Percentiles rank a stretch among this genome's conserved stretches.
These are phyloP conservation scores for Stagonosporopsis rhizophila DNA, from an alignment of 2,329 filamentous ascomycete species.

Conservation along the genomic window DNA sequence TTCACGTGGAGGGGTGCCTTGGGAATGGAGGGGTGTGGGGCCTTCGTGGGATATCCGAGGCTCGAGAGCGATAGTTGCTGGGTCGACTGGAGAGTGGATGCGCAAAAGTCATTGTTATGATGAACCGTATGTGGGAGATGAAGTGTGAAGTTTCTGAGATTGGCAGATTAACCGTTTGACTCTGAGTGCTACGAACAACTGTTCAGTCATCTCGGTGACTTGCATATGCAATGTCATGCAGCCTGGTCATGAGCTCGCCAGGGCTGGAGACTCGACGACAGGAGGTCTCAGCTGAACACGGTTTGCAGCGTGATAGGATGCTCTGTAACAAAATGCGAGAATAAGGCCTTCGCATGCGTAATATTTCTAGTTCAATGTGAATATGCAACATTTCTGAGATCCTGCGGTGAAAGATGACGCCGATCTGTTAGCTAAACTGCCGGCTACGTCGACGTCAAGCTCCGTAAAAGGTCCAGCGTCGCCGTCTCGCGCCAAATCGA, in stretches of 20 bases:
- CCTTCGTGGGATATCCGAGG: conserved; percentile 25
- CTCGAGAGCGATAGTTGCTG: conserved; percentile 18
- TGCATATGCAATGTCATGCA: not conserved
- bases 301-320: not conserved
- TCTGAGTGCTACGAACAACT: not conserved
- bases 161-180: not conserved
- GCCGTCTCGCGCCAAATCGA: conserved; percentile 1
- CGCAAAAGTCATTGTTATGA: conserved; percentile 12
- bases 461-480: not conserved
- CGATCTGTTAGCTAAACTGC: conserved; percentile 1
- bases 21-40: conserved; percentile 20
- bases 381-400: not conserved
- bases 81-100: conserved; percentile 14
- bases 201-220: not conserved
- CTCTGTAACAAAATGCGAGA: not conserved
- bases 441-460: conserved; percentile 9
- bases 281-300: not conserved
- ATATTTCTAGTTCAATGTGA: no score
- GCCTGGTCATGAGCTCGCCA: not conserved
- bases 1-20: conserved; percentile 23
- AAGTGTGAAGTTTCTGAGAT: not conserved
- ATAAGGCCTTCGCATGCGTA: no score
- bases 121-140: not conserved
- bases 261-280: not conserved
- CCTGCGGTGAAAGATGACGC: conserved; percentile 3